Percentiles rank a stretch among this genome's conserved stretches.
Conservation (phyloP, 2,329 filamentous ascomycete species). For the Fusarium pseudonygamai region DNA sequence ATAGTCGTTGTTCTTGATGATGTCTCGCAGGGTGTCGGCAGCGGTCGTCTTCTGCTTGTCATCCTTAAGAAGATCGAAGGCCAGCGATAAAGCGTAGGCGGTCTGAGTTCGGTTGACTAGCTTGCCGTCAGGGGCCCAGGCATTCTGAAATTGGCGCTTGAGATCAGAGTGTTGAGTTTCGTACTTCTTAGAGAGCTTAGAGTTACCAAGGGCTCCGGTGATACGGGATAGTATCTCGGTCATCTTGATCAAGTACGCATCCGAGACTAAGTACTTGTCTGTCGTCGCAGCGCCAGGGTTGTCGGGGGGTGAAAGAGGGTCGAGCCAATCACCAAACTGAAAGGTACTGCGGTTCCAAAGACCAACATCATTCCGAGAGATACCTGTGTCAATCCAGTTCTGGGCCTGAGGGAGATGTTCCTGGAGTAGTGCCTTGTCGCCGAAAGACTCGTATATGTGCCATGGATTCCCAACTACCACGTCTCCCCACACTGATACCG, state of each 20-base stretch:
- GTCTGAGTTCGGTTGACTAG: conserved; percentile 54
- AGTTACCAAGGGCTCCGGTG: conserved; percentile 44
- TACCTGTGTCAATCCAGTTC: conserved; percentile 4
- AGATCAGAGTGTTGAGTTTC: conserved; percentile 29
- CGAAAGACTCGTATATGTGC: conserved; percentile 15
- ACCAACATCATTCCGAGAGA: conserved; percentile 41
- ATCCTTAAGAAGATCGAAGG: conserved; percentile 48
- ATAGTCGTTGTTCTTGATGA: conserved; percentile 47
- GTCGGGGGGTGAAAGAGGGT: conserved; percentile 53
- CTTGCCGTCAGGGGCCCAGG: conserved; percentile 45
- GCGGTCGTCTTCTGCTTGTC: conserved; percentile 23
- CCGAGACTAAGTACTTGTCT: conserved; percentile 51
- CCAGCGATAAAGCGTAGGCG: conserved; percentile 50
- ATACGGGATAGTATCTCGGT: conserved; percentile 50
- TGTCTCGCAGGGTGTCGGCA: conserved; percentile 43
- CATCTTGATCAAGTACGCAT: conserved; percentile 57
- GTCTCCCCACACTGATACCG: conserved; percentile 25
- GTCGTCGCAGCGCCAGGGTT: conserved; percentile 52
- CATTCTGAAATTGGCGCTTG: conserved; percentile 42
- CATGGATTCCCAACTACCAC: conserved; percentile 20
- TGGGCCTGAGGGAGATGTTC: conserved; percentile 34
- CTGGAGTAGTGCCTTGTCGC: neutral
- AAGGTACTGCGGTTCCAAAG: conserved; percentile 20
- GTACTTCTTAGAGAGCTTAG: conserved; percentile 39
- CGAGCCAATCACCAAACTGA: conserved; percentile 59